These are phyloP conservation scores for Pleurotus tuoliensis DNA, from an alignment of 768 basidiomycete genomes.

Conservation along the genomic window DNA sequence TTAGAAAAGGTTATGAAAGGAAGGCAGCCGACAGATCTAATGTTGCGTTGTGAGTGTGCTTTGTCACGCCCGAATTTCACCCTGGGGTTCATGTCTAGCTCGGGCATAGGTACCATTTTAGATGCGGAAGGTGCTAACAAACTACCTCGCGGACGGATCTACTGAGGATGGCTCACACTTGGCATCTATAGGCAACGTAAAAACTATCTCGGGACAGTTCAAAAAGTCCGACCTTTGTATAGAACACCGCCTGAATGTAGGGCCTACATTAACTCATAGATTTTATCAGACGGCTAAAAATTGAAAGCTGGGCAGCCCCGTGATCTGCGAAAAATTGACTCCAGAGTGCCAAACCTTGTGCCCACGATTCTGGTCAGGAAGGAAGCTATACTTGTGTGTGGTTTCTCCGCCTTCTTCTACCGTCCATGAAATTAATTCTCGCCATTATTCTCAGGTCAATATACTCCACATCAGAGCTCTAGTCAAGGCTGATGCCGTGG, in stretches of 20 bases:
- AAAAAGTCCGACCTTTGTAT: constrained; percentile 85
- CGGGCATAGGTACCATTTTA: constrained; percentile 70
- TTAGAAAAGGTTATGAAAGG: constrained; percentile 85
- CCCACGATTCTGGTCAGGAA: constrained; percentile 90
- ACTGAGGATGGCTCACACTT: constrained; percentile 14
- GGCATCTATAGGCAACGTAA: constrained; percentile 63
- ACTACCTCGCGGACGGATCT: constrained; percentile 15
- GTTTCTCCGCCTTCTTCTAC: constrained; percentile 1
- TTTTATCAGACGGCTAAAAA: constrained; percentile 4
- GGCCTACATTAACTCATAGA: constrained; percentile 25
- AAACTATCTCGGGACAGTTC: constrained; percentile 85
- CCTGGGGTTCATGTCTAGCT: neutral
- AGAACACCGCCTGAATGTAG: constrained; percentile 87
- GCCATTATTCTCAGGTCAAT: constrained; percentile 57
- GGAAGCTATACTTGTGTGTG: constrained; percentile 78
- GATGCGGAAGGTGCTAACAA: constrained; percentile 67
- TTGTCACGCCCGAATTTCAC: constrained; percentile 9
- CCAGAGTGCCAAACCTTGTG: constrained; percentile 88
- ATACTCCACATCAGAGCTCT: constrained; percentile 93
- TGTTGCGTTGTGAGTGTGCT: constrained; percentile 76
- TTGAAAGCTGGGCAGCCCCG: constrained; percentile 56
- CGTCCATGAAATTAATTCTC: constrained; percentile 3
- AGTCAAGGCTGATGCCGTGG: constrained; percentile 87
- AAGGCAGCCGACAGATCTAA: constrained; percentile 83
- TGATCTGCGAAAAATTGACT: constrained; percentile 96